Conservation (phyloP, 2,329 filamentous ascomycete species). For the Fusarium mangiferae region DNA sequence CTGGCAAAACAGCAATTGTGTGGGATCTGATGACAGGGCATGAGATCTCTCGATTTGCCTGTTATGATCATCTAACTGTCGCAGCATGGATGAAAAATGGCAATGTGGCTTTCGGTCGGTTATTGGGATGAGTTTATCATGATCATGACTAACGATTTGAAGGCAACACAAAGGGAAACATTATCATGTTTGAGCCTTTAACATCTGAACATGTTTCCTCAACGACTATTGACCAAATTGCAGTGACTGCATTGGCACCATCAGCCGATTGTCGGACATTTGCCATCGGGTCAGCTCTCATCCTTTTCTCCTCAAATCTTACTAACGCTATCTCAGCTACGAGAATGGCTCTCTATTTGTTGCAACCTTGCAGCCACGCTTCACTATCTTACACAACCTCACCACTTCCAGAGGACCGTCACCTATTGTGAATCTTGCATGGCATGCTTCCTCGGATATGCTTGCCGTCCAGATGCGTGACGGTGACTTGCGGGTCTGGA, state of each 20-base stretch:
- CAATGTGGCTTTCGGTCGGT: conserved; percentile 92
- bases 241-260: conserved; percentile 92
- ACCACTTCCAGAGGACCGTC: conserved; percentile 86
- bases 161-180: conserved; percentile 93
- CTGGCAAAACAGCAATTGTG: conserved; percentile 89
- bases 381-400: conserved; percentile 93
- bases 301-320: not conserved
- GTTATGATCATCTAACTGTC: conserved; percentile 85
- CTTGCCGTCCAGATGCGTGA: conserved; percentile 91
- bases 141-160: conserved; percentile 24
- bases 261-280: conserved; percentile 92
- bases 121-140: conserved; percentile 6
- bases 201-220: conserved; percentile 93
- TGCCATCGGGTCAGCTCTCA: conserved; percentile 81
- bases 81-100: conserved; percentile 97
- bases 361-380: conserved; percentile 87
- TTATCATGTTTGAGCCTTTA: conserved; percentile 92
- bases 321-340: conserved; percentile 68
- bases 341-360: conserved; percentile 94
- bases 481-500: conserved; percentile 95
- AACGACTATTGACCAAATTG: conserved; percentile 89
- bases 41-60: conserved; percentile 90
- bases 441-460: conserved; percentile 99
- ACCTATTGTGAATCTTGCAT: conserved; percentile 85
- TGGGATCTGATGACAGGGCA: conserved; percentile 96